Evolutionary conservation across 169 alveolate species (phyloP), one percentile per base, ranked within the genome.

Genomic region (Plasmodium reichenowi): DNA sequence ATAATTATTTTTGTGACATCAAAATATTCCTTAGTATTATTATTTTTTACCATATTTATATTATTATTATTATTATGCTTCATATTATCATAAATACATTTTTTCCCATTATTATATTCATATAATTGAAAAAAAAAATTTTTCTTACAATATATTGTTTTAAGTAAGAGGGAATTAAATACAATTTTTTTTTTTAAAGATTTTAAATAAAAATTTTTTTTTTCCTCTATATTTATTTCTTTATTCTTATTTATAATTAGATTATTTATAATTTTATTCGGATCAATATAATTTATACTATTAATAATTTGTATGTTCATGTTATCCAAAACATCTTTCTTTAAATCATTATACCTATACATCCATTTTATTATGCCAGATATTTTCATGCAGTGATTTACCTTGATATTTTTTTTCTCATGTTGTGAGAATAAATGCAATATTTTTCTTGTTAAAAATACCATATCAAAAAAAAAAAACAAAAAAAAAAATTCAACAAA

Each of bases 301-400:
- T 86, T 86, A 59, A 86, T 86, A 29, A 86, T 59, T 86, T 86
- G 92, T 32, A 86, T 62, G 29, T 86, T 70, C 62, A 86, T 86
- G 59, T 86, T 72, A 43, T 70, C 87, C 29, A 86, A 52, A 13
- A 71, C 92, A 26, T 59, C 87, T 60, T 70, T 56, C 52, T 86
- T 72, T 70, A 86, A 43, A 4, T 86, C 88, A 47, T 62, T 72
- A 54, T 86, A 64, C 15, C 45, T 86, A 17, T 43, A 59, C 8
- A 86, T 29, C 50, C 71, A 45, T 43, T 72, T 86, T 8, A 86
- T 71, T 62, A 86, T 47, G 45, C 72, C 72, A 3, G 86, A 66
- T 45, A 86, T 86, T 86, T 72, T 86, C 87, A 86, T 48, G 8
- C 87, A 24, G 48, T 86, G 87, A 32, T 32, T 32, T 17, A 71